Conservation (phyloP, 257 asterid species). For the Henckelia pumila region DNA sequence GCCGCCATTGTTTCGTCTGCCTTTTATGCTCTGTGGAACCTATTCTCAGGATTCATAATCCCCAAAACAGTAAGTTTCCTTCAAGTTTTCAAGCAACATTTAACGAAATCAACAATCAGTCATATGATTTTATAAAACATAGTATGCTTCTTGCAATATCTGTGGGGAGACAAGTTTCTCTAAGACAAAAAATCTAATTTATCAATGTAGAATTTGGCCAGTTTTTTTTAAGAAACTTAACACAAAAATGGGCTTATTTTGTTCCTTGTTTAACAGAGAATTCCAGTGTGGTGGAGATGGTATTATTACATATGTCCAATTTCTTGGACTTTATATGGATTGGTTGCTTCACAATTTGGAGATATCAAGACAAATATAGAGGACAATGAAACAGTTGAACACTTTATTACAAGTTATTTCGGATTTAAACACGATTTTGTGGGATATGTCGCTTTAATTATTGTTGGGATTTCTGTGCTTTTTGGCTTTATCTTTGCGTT, state of each 20-base stretch:
- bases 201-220: too few relatives aligned
- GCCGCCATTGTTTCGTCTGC: constrained; percentile 39
- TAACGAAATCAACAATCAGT: not conserved
- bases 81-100: too few relatives aligned
- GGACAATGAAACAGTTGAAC: constrained; percentile 30
- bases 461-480: too few relatives aligned
- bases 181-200: too few relatives aligned
- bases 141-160: too few relatives aligned
- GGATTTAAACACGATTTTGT: constrained; percentile 36
- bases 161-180: too few relatives aligned
- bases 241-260: too few relatives aligned
- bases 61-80: constrained; percentile 36
- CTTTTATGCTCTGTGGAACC: constrained; percentile 40
- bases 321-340: constrained; percentile 42
- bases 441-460: constrained; percentile 38
- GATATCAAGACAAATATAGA: constrained; percentile 30
- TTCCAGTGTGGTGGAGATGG: constrained; percentile 50
- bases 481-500: too few relatives aligned
- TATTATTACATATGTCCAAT: constrained; percentile 33
- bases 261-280: constrained; percentile 33
- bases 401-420: constrained; percentile 31
- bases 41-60: constrained; percentile 44
- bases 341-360: constrained; percentile 41
- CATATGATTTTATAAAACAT: not conserved
- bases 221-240: too few relatives aligned